Conservation (phyloP, 2,329 filamentous ascomycete species). For the Dichotomopilus funicola region DNA sequence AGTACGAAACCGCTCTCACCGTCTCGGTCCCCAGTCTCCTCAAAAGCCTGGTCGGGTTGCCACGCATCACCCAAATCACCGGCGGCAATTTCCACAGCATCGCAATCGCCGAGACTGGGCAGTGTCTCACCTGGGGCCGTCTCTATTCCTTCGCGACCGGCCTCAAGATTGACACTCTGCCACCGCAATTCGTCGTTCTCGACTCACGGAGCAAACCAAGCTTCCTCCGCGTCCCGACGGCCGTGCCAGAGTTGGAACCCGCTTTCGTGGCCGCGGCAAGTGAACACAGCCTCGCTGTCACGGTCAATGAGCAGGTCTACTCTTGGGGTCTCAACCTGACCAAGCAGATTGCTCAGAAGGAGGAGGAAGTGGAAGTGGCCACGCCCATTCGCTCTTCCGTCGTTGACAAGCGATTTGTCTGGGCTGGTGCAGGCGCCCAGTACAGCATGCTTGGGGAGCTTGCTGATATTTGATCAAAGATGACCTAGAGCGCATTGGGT, state of each 20-base stretch:
- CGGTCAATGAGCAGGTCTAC: conserved; percentile 60
- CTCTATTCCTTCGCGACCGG: conserved; percentile 34
- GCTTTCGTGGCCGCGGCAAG: conserved; percentile 56
- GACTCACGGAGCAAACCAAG: conserved; percentile 58
- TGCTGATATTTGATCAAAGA: background rate
- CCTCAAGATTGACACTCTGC: conserved; percentile 46
- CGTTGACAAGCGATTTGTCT: conserved; percentile 63
- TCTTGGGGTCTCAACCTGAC: conserved; percentile 74
- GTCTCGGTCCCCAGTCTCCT: conserved; percentile 5
- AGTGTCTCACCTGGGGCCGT: conserved; percentile 54
- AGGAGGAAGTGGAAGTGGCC: conserved; percentile 69
- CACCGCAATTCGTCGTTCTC: conserved; percentile 49
- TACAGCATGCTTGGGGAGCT: conserved; percentile 55
- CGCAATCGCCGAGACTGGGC: conserved; percentile 48
- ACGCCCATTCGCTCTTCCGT: conserved; percentile 64
- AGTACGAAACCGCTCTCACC: background rate
- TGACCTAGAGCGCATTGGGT: background rate
- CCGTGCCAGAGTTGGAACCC: conserved; percentile 49
- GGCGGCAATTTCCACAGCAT: conserved; percentile 68
- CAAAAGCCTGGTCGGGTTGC: background rate
- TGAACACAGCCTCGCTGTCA: conserved; percentile 67
- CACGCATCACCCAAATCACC: conserved; percentile 23
- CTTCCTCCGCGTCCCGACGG: conserved; percentile 61
- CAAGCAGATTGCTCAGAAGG: conserved; percentile 69
- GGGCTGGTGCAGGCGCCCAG: conserved; percentile 77